Conservation (phyloP, 345 rosid species). For the Stellera chamaejasme region DNA sequence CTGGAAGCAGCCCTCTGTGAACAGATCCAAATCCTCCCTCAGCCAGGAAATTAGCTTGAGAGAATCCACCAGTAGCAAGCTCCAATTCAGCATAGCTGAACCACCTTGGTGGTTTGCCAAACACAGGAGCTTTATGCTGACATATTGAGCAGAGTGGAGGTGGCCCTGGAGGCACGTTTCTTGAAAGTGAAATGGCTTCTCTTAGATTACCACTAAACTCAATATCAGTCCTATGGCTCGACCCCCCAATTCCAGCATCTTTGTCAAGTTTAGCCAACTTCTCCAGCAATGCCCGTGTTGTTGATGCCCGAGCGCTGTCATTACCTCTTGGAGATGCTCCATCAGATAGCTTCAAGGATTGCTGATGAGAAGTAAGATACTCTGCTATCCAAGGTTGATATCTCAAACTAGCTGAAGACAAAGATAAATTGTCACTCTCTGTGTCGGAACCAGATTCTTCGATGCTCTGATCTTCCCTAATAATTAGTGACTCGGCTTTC, state of each 20-base stretch:
- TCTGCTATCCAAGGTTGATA: constrained; percentile 86
- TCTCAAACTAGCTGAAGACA: constrained; percentile 74
- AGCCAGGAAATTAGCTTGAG: constrained; percentile 96
- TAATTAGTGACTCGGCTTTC: constrained; percentile 51
- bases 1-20: constrained; percentile 92
- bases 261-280: constrained; percentile 59
- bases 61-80: constrained; percentile 96
- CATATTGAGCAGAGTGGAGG: constrained; percentile 98
- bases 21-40: constrained; percentile 99
- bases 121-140: constrained; percentile 93
- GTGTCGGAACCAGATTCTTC: constrained; percentile 74
- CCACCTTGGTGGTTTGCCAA: constrained; percentile 97
- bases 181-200: constrained; percentile 79
- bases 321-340: constrained; percentile 43
- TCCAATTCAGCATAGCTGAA: constrained; percentile 92
- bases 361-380: constrained; percentile 39
- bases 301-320: constrained; percentile 34
- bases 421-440: constrained; percentile 65
- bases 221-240: constrained; percentile 39
- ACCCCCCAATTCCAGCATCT: constrained; percentile 43
- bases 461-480: constrained; percentile 44
- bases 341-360: constrained; percentile 36
- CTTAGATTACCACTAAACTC: constrained; percentile 75
- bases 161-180: constrained; percentile 81
- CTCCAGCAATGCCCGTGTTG: constrained; percentile 49